Evolutionary conservation across 192 early-diverging fungal genomes (phyloP), one percentile per base, ranked within the genome.

Genomic region (Rhizophagus sp.): DNA sequence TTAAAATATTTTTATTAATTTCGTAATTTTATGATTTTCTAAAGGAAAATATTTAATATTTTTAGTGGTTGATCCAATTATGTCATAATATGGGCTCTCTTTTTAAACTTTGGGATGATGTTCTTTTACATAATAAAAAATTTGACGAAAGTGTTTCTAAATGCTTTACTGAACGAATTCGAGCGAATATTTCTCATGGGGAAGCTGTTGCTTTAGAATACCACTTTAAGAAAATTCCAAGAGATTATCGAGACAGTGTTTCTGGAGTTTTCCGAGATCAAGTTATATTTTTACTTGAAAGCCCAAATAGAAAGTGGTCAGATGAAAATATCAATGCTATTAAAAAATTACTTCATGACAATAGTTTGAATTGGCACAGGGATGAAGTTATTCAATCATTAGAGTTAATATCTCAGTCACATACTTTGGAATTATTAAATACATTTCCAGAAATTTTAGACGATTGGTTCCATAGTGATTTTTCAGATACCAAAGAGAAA

Each of bases 61-160:
- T 70, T 44, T 70, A 70, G 68, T 70, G 68, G 68, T 70, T 70
- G 22, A 22, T 70, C 10, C 33, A n/a, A 39, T n/a, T 41, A 24
- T 70, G 68, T 11, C 19, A n/a, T 70, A 41, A 22, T 13, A 70
- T 70, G 39, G 10, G 47, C 6, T n/a, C 22, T 3, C 68, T 70
- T 70, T 15, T 11, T 41, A 41, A 17, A n/a, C 19, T 70, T 3
- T 70, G 68, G 68, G 15, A 12, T n/a, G 39, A 24, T 44, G 39
- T 70, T 25, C 6, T 44, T 70, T 22, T 3, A 22, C 68, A 70
- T 70, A 41, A 41, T 41, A 2, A 41, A 3, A 19, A 25, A 5
- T n/a, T 70, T 44, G 68, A 70, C 10, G 9, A 19, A 44, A 4
- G 22, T 24, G 15, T 70, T 70, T 39, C 7, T 17, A 34, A 33